Evolutionary conservation across 106 monocot genomes (phyloP).

Genomic region (Dendrobium chrysotoxum): DNA sequence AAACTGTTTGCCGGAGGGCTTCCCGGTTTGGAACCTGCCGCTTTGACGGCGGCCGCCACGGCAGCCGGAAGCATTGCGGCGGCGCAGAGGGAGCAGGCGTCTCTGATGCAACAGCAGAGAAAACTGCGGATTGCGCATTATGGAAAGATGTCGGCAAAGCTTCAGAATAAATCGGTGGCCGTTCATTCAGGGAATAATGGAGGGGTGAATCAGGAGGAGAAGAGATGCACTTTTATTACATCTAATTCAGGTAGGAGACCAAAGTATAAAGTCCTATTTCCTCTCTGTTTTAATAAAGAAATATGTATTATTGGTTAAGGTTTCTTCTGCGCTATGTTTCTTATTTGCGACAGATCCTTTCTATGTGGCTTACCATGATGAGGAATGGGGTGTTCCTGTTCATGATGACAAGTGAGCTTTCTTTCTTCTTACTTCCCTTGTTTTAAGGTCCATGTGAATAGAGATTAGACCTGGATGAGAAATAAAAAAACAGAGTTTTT

Average conservation of each 20-base stretch:
- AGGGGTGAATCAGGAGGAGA: constrained; percentile 30
- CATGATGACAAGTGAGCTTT: constrained; percentile 56
- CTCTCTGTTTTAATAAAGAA: not conserved
- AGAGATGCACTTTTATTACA: constrained; percentile 75
- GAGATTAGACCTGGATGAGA: no score
- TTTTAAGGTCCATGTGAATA: not conserved
- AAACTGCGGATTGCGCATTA: constrained; percentile 84
- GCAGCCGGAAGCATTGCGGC: constrained; percentile 71
- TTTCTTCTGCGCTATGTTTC: not conserved
- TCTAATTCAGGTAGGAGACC: constrained; percentile 54
- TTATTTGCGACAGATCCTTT: constrained; percentile 18
- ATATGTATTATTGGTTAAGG: not conserved
- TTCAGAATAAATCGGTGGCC: constrained; percentile 20
- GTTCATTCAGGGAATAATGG: not conserved
- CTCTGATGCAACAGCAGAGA: constrained; percentile 45
- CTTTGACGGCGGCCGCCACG: not conserved
- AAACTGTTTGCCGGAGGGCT: not conserved
- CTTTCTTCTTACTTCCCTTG: constrained; percentile 5
- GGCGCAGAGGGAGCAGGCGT: constrained; percentile 62
- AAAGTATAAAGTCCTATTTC: not conserved
- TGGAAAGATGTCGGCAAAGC: constrained; percentile 45
- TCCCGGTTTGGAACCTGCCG: not conserved
- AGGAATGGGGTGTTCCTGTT: constrained; percentile 56
- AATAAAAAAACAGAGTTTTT: no score
- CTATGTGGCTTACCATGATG: constrained; percentile 47